Conservation (phyloP, 2,329 filamentous ascomycete genomes). For the Fusarium sp. region DNA sequence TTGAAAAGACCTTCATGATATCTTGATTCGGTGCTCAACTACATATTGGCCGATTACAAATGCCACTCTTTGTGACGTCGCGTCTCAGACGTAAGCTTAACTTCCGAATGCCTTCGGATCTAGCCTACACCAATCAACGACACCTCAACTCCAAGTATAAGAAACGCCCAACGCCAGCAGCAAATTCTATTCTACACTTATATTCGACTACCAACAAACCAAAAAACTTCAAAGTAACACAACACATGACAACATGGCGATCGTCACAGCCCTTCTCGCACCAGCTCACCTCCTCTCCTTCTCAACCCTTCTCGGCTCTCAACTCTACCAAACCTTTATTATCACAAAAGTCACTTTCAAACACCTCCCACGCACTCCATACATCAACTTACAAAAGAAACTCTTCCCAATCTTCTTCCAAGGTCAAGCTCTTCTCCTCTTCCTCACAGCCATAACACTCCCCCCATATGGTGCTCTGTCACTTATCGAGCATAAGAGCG, state of each 20-base stretch:
- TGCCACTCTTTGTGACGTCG: not conserved
- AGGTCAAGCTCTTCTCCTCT: slow-evolving; percentile 47
- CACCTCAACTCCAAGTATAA: not conserved
- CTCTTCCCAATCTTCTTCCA: slow-evolving; percentile 55
- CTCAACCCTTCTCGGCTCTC: slow-evolving; percentile 51
- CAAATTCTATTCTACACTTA: not conserved
- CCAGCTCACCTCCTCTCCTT: slow-evolving; percentile 52
- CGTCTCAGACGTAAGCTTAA: slow-evolving; percentile 5
- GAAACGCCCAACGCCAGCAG: not conserved
- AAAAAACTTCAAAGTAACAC: not conserved
- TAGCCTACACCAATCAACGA: slow-evolving; percentile 8
- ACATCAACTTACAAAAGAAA: slow-evolving; percentile 51
- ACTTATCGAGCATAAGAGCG: slow-evolving; percentile 40
- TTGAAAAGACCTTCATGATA: not conserved
- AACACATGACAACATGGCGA: slow-evolving; percentile 14
- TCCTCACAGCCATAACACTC: slow-evolving; percentile 48
- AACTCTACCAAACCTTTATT: slow-evolving; percentile 53
- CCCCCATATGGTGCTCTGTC: slow-evolving; percentile 46
- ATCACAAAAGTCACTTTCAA: slow-evolving; percentile 49
- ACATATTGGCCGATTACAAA: not conserved
- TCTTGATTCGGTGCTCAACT: not conserved
- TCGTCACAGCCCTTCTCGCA: slow-evolving; percentile 38
- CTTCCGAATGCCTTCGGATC: slow-evolving; percentile 40
- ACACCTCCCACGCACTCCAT: slow-evolving; percentile 48
- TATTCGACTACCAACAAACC: fast-evolving